A percentile compares a stretch with the other conserved stretches of the same genome.
Conservation (phyloP, 192 early-diverging fungal genomes). For the Lunasporangiospora selenospora region DNA sequence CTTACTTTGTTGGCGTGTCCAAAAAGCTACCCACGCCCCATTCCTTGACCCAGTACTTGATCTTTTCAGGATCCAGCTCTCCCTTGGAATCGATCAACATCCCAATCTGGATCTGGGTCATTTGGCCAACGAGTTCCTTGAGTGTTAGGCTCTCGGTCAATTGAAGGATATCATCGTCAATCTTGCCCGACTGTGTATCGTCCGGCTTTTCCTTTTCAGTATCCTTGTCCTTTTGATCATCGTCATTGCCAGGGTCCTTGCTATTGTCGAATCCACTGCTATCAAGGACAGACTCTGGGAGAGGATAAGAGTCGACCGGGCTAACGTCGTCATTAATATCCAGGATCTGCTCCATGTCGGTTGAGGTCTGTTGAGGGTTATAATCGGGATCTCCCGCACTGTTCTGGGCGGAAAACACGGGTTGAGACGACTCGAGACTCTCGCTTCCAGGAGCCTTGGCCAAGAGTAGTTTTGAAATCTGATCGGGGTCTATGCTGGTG, state of each 20-base stretch:
- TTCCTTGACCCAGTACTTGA: slow-evolving; percentile 60
- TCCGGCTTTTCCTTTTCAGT: too few relatives aligned
- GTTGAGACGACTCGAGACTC: too few relatives aligned
- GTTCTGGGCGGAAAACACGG: not conserved
- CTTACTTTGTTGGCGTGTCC: slow-evolving; percentile 65
- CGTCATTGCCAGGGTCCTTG: too few relatives aligned
- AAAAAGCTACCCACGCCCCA: slow-evolving; percentile 69
- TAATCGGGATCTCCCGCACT: not conserved
- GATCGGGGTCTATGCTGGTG: too few relatives aligned
- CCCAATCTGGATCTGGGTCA: slow-evolving; percentile 71
- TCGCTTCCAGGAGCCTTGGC: too few relatives aligned
- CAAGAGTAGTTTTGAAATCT: too few relatives aligned
- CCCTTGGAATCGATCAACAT: slow-evolving; percentile 61
- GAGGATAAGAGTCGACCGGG: too few relatives aligned
- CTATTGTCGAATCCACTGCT: too few relatives aligned
- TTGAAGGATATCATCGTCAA: slow-evolving; percentile 57
- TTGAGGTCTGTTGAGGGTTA: slow-evolving; percentile 29
- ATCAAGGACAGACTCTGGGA: too few relatives aligned
- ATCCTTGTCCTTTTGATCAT: too few relatives aligned
- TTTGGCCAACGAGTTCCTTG: slow-evolving; percentile 68
- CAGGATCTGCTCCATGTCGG: slow-evolving; percentile 6
- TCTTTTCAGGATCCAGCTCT: slow-evolving; percentile 54
- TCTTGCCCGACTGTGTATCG: too few relatives aligned
- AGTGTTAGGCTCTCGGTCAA: slow-evolving; percentile 55
- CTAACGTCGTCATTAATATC: too few relatives aligned